phyloP scores from a whole-genome alignment of 177 flowering plant species.

The Vitis hybrid region DNA sequence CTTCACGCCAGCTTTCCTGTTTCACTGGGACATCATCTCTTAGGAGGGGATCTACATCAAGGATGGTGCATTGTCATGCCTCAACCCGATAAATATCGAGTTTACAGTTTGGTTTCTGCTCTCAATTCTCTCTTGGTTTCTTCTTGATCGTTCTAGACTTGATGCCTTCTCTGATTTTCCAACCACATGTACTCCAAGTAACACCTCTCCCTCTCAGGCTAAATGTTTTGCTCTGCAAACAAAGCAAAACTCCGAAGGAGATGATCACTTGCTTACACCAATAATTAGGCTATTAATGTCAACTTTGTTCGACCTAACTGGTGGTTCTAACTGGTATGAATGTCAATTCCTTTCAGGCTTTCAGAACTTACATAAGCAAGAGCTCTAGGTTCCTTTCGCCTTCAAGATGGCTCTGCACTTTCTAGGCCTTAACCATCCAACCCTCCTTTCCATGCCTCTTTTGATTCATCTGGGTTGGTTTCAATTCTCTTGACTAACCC shows the following conservation, averaged over 20 bases:
- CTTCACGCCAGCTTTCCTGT: too few species aligned
- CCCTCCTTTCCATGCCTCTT: neutral
- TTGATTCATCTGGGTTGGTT: conserved; percentile 9
- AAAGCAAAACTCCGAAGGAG: conserved; percentile 5
- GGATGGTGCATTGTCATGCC: too few species aligned
- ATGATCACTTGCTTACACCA: conserved; percentile 6
- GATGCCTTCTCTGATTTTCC: too few species aligned
- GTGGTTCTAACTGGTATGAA: conserved; percentile 28
- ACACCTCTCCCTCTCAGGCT: conserved; percentile 7
- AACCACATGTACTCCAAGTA: conserved; percentile 21
- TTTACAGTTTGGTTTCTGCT: too few species aligned
- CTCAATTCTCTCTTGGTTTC: too few species aligned
- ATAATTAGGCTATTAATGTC: neutral
- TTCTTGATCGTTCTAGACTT: too few species aligned
- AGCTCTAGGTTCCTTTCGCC: conserved; percentile 10
- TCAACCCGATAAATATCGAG: too few species aligned
- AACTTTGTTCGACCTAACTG: conserved; percentile 10
- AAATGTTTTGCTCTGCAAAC: neutral
- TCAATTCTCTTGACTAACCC: neutral
- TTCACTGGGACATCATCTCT: too few species aligned
- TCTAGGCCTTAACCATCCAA: neutral
- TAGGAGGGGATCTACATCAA: too few species aligned
- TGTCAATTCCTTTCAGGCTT: conserved; percentile 3
- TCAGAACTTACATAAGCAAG: conserved; percentile 30
- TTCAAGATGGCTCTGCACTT: conserved; percentile 2